These are phyloP conservation scores for Cercospora sojina DNA, from an alignment of 2,329 filamentous ascomycete species.

Conservation along the genomic window DNA sequence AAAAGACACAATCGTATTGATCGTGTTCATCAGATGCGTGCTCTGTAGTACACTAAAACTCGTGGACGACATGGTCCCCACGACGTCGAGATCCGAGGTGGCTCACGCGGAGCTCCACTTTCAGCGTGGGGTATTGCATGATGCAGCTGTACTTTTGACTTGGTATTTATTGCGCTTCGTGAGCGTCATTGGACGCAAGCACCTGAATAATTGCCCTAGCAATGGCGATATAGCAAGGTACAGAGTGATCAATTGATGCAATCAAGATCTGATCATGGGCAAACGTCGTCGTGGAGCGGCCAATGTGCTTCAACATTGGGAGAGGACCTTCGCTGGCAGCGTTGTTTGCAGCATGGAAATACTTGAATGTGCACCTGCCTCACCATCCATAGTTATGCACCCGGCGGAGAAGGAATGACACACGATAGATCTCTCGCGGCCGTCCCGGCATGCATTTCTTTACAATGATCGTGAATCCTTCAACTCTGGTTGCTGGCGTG, in stretches of 20 bases:
- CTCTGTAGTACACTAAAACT: neutral
- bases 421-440: neutral
- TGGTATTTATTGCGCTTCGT: neutral
- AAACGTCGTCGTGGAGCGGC: neutral
- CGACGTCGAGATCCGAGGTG: slow-evolving; percentile 10
- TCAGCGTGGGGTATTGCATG: neutral
- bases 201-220: neutral
- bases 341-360: neutral
- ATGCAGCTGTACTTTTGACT: neutral
- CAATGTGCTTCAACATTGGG: neutral
- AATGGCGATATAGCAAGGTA: neutral
- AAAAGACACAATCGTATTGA: neutral
- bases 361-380: neutral
- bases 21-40: neutral
- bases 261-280: neutral
- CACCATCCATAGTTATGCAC: neutral
- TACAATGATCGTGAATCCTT: neutral
- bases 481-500: neutral
- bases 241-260: neutral
- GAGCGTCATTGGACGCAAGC: neutral
- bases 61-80: neutral
- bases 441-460: neutral
- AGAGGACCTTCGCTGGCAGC: neutral
- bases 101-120: neutral
- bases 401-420: neutral